Base-by-base conservation (phyloP, 768 basidiomycete species). In the Naganishia vishniacii region DNA sequence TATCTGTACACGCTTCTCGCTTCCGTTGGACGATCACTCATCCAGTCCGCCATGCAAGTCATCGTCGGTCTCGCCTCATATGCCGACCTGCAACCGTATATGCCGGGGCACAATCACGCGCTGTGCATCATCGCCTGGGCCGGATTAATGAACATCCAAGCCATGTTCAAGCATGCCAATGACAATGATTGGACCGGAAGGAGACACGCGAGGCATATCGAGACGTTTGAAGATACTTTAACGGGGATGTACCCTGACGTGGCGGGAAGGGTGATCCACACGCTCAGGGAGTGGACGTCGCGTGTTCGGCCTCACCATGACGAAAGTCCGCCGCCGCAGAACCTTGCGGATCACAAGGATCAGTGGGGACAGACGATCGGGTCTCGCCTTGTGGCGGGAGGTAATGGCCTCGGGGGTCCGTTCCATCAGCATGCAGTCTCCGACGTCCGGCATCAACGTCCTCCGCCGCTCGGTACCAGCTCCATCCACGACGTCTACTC, bases 21-120 rank as follows among this genome's bases (percentile, higher is more conserved):
- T 1, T 15, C 23, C 32, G 18, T n/a, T 23, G 53, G 53, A 4
- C 37, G 37, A 41, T 41, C 53, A 11, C 53, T 56, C 53, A 40
- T 56, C 2, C 53, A 37, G 23, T 40, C n/a, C 37, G 34, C 18
- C 8, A 56, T 56, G 53, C 32, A 56, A 4, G 20, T 56, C n/a
- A 56, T 56, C 13, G 53, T 56, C n/a, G 18, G 20, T 13, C 53
- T 56, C 53, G n/a, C 53, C 16, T 56, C 53, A 1, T 41, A 56
- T 18, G 20, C 18, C 15, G 53, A 56, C 37, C 53, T 56, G 11
- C 53, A 56, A 56, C 34, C 34, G 20, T 40, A 40, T 12, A 56
- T 56, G 53, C 53, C 53, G 20, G 53, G 53, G 20, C 18, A 29
- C 23, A 37, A 56, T 15, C 53, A 56, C 26, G 25, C 37, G 5